Conservation (phyloP, 1,284 basidiomycete genomes). For the Tilletia setariae region DNA sequence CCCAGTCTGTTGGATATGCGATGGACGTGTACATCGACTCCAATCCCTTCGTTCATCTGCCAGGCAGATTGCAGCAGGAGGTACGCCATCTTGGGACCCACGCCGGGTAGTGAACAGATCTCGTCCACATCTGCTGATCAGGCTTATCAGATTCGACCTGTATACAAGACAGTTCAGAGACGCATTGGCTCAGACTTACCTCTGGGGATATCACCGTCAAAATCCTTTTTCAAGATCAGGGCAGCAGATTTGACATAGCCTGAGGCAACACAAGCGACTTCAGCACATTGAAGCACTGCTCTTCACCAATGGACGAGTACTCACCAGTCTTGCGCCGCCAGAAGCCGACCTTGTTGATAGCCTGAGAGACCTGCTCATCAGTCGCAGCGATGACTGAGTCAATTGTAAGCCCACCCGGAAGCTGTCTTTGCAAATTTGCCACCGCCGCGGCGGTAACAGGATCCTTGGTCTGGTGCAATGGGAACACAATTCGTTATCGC, state of each 20-base stretch:
- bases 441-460: conserved; percentile 73
- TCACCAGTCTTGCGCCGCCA: conserved; percentile 76
- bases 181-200: background rate
- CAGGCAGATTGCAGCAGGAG: conserved; percentile 74
- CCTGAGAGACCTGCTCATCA: conserved; percentile 65
- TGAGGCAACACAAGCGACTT: background rate
- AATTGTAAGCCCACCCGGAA: conserved; percentile 75
- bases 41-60: conserved; percentile 81
- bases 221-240: conserved; percentile 30
- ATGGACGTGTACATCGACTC: conserved; percentile 94
- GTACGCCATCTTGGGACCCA: conserved; percentile 55
- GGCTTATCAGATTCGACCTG: background rate
- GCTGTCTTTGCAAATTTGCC: conserved; percentile 66
- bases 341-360: conserved; percentile 87
- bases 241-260: conserved; percentile 39
- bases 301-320: background rate
- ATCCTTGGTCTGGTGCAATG: conserved; percentile 73
- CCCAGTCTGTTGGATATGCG: conserved; percentile 85
- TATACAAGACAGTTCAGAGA: background rate
- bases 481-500: background rate
- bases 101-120: conserved; percentile 45
- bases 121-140: conserved; percentile 35
- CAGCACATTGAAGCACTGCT: background rate
- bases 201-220: conserved; percentile 39
- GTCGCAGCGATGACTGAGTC: conserved; percentile 69